phyloP scores from a whole-genome alignment of 2,329 filamentous ascomycete genomes.

The Purpureocillium lavendulum region DNA sequence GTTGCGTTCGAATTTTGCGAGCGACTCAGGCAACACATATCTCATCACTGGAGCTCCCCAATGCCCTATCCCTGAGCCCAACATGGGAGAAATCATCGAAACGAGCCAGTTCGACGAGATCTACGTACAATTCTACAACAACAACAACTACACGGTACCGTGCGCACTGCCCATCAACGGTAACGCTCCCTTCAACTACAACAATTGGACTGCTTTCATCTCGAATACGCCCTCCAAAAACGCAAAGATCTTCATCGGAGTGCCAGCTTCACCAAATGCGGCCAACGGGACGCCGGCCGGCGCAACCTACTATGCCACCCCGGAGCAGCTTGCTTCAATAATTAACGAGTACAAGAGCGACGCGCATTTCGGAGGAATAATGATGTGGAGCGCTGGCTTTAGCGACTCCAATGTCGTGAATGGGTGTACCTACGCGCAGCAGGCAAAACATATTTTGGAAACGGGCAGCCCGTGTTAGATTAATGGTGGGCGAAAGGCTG shows the following conservation, averaged over 20 bases:
- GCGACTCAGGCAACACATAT: slow-evolving; percentile 15
- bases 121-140: slow-evolving; percentile 41
- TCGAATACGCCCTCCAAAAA: slow-evolving; percentile 14
- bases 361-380: slow-evolving; percentile 24
- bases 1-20: slow-evolving; percentile 12
- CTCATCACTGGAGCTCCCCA: slow-evolving; percentile 38
- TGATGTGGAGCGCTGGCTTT: slow-evolving; percentile 34
- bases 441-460: slow-evolving; percentile 26
- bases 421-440: slow-evolving; percentile 31
- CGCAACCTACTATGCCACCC: slow-evolving; percentile 24
- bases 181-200: slow-evolving; percentile 11
- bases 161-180: slow-evolving; percentile 1
- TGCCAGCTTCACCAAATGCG: slow-evolving; percentile 20
- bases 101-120: slow-evolving; percentile 20
- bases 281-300: slow-evolving; percentile 23
- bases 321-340: slow-evolving; percentile 19
- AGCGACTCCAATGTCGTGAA: slow-evolving; percentile 23
- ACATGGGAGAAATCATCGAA: slow-evolving; percentile 33
- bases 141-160: slow-evolving; percentile 25
- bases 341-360: slow-evolving; percentile 19
- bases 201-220: slow-evolving; percentile 16
- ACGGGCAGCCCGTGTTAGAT: neutral
- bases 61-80: slow-evolving; percentile 22
- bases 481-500: no score
- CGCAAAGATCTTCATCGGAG: slow-evolving; percentile 20